These are phyloP conservation scores for Friedmanniomyces simplex DNA, from an alignment of 495 filamentous ascomycete genomes.

Conservation along the genomic window DNA sequence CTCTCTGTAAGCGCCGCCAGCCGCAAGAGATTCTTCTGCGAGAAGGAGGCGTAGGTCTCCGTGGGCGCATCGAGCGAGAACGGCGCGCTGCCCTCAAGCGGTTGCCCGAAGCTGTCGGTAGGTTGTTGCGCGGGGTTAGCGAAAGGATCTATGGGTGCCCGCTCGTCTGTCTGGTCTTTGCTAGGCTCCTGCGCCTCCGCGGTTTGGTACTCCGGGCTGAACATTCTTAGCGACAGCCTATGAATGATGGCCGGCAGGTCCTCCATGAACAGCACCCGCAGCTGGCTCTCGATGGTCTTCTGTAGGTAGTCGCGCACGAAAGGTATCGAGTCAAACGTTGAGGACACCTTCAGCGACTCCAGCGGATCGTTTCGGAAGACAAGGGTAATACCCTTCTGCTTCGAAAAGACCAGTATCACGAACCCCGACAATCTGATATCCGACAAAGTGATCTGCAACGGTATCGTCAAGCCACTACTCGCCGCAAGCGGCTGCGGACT, in stretches of 20 bases:
- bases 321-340: slow-evolving; percentile 96
- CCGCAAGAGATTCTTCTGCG: slow-evolving; percentile 75
- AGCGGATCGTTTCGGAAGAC: slow-evolving; percentile 97
- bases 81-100: slow-evolving; percentile 49
- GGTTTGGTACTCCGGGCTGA: slow-evolving; percentile 73
- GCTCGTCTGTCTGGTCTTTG: slow-evolving; percentile 33
- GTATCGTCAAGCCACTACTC: slow-evolving; percentile 86
- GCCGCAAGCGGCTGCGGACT: slow-evolving; percentile 91
- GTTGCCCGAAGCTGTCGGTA: slow-evolving; percentile 64
- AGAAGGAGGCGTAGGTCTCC: slow-evolving; percentile 75
- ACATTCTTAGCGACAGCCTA: slow-evolving; percentile 75
- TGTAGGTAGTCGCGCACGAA: slow-evolving; percentile 97
- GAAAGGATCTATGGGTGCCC: slow-evolving; percentile 60
- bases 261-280: slow-evolving; percentile 90
- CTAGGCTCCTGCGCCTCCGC: slow-evolving; percentile 43
- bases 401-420: slow-evolving; percentile 93
- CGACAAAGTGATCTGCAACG: slow-evolving; percentile 88
- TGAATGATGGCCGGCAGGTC: slow-evolving; percentile 95
- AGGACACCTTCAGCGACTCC: slow-evolving; percentile 95
- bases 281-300: slow-evolving; percentile 89
- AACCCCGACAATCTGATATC: slow-evolving; percentile 96
- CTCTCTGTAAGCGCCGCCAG: slow-evolving; percentile 68
- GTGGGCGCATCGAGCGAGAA: slow-evolving; percentile 64
- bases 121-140: slow-evolving; percentile 69
- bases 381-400: slow-evolving; percentile 88